These are phyloP conservation scores for Stropharia rugosoannulata DNA, from an alignment of 768 basidiomycete genomes.

Conservation along the genomic window DNA sequence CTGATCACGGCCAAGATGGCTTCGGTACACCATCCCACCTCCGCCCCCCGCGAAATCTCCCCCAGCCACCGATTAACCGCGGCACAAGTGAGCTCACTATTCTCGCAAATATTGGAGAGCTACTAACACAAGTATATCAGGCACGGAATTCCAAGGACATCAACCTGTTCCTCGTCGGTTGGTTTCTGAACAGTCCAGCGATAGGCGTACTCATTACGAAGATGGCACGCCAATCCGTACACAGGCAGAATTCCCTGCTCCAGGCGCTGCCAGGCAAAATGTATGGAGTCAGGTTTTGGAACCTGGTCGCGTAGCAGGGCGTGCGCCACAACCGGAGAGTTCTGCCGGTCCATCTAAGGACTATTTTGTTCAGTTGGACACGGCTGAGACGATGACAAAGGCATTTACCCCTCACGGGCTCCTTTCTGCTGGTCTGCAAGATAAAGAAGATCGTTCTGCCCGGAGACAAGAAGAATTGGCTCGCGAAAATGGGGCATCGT, in stretches of 20 bases:
- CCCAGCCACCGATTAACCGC: conserved; percentile 55
- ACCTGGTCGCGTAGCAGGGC: conserved; percentile 46
- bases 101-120: conserved; percentile 11
- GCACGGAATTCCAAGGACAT: conserved; percentile 44
- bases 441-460: conserved; percentile 94
- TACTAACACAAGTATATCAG: conserved; percentile 22
- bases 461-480: conserved; percentile 94
- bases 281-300: conserved; percentile 93
- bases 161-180: conserved; percentile 43
- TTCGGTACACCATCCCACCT: conserved; percentile 41
- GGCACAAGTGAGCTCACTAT: conserved; percentile 38
- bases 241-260: conserved; percentile 54
- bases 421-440: conserved; percentile 91
- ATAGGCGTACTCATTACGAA: conserved; percentile 60
- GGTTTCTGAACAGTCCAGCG: conserved; percentile 52
- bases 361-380: conserved; percentile 72
- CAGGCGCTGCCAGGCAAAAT: conserved; percentile 58
- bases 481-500: conserved; percentile 84
- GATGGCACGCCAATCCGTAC: conserved; percentile 50
- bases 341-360: conserved; percentile 41
- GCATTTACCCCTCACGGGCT: conserved; percentile 95
- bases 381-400: conserved; percentile 79
- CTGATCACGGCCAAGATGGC: conserved; percentile 20
- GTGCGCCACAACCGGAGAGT: conserved; percentile 39
- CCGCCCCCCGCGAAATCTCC: conserved; percentile 62